Evolutionary conservation across 129 eudicot genomes (phyloP).

Genomic region (Tagetes patula): DNA sequence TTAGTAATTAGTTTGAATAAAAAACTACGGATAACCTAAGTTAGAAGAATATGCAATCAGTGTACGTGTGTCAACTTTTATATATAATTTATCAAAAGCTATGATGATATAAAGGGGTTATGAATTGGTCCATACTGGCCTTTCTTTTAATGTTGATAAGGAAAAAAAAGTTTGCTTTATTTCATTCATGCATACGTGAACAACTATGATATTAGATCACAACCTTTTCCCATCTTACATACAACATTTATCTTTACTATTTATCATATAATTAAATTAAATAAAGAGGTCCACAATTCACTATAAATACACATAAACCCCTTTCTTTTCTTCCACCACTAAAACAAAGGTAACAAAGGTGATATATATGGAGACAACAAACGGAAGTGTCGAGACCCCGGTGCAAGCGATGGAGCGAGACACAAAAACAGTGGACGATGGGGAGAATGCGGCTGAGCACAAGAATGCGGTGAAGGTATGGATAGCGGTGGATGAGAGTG

Average conservation of each 20-base stretch:
- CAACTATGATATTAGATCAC: background rate
- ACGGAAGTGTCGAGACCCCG: constrained; percentile 14
- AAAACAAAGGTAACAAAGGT: constrained; percentile 12
- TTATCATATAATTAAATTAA: background rate
- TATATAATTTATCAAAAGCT: constrained; percentile 9
- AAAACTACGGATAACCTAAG: background rate
- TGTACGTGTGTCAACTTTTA: constrained; percentile 18
- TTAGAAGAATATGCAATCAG: background rate
- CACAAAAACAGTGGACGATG: constrained; percentile 15
- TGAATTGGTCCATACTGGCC: constrained; percentile 25
- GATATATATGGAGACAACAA: constrained; percentile 35
- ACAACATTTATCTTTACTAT: background rate
- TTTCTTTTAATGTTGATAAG: constrained; percentile 15
- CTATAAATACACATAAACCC: constrained; percentile 32
- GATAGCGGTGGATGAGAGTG: constrained; percentile 42
- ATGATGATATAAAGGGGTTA: constrained; percentile 29
- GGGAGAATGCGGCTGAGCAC: constrained; percentile 11
- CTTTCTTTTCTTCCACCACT: constrained; percentile 12
- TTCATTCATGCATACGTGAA: constrained; percentile 20
- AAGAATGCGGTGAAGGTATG: constrained; percentile 29
- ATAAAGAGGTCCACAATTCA: constrained; percentile 1
- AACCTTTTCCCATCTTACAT: background rate
- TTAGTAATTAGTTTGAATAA: background rate
- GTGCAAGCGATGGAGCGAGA: constrained; percentile 1
- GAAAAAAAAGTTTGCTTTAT: constrained; percentile 21